Evolutionary conservation across 805 yeast genomes (phyloP).

Genomic region (Nakazawaea peltata): DNA sequence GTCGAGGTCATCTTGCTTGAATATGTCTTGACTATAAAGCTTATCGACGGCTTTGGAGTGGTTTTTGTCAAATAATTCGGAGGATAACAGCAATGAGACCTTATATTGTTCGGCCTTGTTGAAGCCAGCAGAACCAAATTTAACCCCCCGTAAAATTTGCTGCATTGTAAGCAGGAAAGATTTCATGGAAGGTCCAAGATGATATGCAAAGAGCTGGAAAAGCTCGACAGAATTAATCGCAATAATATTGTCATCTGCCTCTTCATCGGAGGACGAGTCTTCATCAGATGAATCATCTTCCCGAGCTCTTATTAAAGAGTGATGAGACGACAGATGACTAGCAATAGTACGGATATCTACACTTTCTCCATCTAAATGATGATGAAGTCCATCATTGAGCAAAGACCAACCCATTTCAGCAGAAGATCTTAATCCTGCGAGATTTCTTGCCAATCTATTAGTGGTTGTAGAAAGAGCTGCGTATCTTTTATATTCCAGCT

Average conservation of each 20-base stretch:
- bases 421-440: conserved; percentile 63
- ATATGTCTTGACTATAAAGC: conserved; percentile 49
- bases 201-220: conserved; percentile 57
- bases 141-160: conserved; percentile 50
- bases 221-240: conserved; percentile 32
- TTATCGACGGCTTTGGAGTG: conserved; percentile 49
- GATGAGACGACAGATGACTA: neutral
- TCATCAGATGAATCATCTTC: neutral
- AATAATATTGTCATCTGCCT: conserved; percentile 18
- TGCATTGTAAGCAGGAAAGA: conserved; percentile 57
- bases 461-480: conserved; percentile 42
- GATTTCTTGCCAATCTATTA: conserved; percentile 41
- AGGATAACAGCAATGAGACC: conserved; percentile 40
- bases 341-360: neutral
- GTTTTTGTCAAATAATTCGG: conserved; percentile 45
- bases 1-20: conserved; percentile 26
- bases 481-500: conserved; percentile 39
- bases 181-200: conserved; percentile 67
- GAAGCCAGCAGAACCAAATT: conserved; percentile 37
- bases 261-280: conserved; percentile 8
- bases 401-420: conserved; percentile 59
- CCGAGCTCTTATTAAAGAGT: neutral
- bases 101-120: conserved; percentile 35
- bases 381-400: conserved; percentile 29
- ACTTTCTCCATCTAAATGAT: no score